Evolutionary conservation across 257 asterid species (phyloP).

Genomic region (Petunia axillaris): DNA sequence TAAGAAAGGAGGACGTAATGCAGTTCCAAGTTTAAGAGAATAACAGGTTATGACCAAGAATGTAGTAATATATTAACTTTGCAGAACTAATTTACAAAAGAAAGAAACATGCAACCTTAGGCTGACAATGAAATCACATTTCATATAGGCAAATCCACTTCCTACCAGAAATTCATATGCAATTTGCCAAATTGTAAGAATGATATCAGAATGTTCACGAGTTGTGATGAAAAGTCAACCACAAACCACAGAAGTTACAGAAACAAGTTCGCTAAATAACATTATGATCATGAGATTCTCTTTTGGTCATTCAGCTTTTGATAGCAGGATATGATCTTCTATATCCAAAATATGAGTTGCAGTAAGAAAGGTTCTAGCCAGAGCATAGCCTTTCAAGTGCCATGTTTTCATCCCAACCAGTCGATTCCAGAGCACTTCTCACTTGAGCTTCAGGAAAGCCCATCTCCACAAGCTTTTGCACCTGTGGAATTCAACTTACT

Average conservation of each 20-base stretch:
- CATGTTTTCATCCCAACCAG: constrained; percentile 85
- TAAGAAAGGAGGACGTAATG: not conserved
- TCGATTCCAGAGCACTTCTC: constrained; percentile 71
- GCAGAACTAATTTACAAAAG: constrained; percentile 3
- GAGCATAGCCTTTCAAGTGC: constrained; percentile 98
- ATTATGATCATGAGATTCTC: not conserved
- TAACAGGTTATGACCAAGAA: not conserved
- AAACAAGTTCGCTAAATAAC: constrained; percentile 16
- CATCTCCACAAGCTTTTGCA: constrained; percentile 94
- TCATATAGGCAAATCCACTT: not conserved
- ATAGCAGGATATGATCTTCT: constrained; percentile 5
- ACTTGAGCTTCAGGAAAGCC: constrained; percentile 81
- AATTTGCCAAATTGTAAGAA: constrained; percentile 16
- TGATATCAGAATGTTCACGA: constrained; percentile 4
- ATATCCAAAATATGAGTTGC: constrained; percentile 23
- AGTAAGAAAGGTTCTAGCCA: constrained; percentile 35
- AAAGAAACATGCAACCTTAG: not conserved
- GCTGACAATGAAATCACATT: not conserved
- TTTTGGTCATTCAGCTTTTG: not conserved
- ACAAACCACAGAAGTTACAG: not conserved
- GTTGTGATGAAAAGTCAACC: constrained; percentile 5
- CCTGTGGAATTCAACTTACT: constrained; percentile 47
- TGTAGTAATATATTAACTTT: not conserved
- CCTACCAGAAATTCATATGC: not conserved
- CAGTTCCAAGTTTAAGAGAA: not conserved